Percentiles rank a stretch among this genome's conserved stretches.
Evolutionary conservation across 2,329 filamentous ascomycete genomes (phyloP).

Genomic region (Botryosphaeria dothidea): DNA sequence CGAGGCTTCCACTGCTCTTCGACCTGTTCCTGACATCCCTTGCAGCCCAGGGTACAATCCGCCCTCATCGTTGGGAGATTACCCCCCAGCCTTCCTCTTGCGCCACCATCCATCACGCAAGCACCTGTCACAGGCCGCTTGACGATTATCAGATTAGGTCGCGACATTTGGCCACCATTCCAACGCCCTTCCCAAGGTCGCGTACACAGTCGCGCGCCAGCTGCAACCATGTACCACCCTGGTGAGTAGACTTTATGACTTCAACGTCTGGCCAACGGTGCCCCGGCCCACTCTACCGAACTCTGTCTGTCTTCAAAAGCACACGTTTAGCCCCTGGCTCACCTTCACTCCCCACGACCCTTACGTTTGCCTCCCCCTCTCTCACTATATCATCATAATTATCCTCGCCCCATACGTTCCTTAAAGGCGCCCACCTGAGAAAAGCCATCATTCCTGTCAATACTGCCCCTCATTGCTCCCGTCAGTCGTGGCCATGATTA

Average conservation of each 20-base stretch:
- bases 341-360: slow-evolving; percentile 1
- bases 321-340: slow-evolving; percentile 25
- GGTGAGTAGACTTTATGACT: slow-evolving; percentile 33
- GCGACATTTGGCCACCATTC: slow-evolving; percentile 32
- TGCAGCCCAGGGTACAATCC: slow-evolving; percentile 32
- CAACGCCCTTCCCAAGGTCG: slow-evolving; percentile 34
- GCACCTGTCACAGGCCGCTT: slow-evolving; percentile 25
- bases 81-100: slow-evolving; percentile 22
- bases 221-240: slow-evolving; percentile 34
- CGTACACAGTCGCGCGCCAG: slow-evolving; percentile 34
- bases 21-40: slow-evolving; percentile 25
- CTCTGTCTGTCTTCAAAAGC: slow-evolving; percentile 33
- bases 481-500: slow-evolving; percentile 13
- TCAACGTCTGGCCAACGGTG: slow-evolving; percentile 21
- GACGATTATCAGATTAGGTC: slow-evolving; percentile 15
- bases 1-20: slow-evolving; percentile 23
- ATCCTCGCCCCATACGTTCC: slow-evolving; percentile 18
- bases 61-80: slow-evolving; percentile 25
- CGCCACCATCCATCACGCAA: slow-evolving; percentile 24
- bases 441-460: slow-evolving; percentile 16
- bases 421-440: neutral
- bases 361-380: slow-evolving; percentile 21
- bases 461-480: slow-evolving; percentile 14
- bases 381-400: slow-evolving; percentile 17
- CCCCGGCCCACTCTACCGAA: slow-evolving; percentile 19